A percentile compares a stretch with the other conserved stretches of the same genome.
Conservation (phyloP, 768 basidiomycete genomes). For the Infundibulicybe gibba region DNA sequence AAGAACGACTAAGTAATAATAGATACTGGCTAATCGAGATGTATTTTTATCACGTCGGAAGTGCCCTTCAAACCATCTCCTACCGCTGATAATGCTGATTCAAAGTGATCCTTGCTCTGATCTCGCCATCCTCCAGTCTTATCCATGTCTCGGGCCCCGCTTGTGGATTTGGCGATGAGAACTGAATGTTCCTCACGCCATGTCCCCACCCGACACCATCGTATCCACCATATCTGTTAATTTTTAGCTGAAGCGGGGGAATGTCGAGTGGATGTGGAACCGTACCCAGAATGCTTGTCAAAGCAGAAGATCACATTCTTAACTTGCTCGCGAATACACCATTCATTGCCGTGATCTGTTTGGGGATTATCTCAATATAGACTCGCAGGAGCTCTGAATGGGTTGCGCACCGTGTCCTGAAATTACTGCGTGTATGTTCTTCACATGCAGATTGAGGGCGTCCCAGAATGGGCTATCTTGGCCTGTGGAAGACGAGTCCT, state of each 20-base stretch:
- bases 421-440: conserved; percentile 63
- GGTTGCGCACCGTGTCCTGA: conserved; percentile 59
- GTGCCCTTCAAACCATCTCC: no score
- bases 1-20: no score
- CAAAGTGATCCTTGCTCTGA: conserved; percentile 49
- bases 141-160: conserved; percentile 60
- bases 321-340: conserved; percentile 69
- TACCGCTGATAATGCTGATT: conserved; percentile 32
- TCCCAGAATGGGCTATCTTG: conserved; percentile 64
- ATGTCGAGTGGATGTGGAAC: neutral
- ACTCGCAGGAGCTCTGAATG: neutral
- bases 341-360: conserved; percentile 74
- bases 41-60: no score
- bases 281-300: conserved; percentile 73
- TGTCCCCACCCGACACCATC: conserved; percentile 50
- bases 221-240: conserved; percentile 68
- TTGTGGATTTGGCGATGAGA: conserved; percentile 44
- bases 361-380: neutral
- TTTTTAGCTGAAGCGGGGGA: neutral
- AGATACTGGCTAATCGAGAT: no score
- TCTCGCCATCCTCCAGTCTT: conserved; percentile 55
- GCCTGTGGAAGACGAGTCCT: conserved; percentile 34
- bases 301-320: conserved; percentile 72
- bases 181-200: conserved; percentile 63
- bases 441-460: conserved; percentile 51